Percentiles rank a stretch among this genome's conserved stretches.
phyloP scores from a whole-genome alignment of 179 eudicot species.

The Beta macrorhiza region DNA sequence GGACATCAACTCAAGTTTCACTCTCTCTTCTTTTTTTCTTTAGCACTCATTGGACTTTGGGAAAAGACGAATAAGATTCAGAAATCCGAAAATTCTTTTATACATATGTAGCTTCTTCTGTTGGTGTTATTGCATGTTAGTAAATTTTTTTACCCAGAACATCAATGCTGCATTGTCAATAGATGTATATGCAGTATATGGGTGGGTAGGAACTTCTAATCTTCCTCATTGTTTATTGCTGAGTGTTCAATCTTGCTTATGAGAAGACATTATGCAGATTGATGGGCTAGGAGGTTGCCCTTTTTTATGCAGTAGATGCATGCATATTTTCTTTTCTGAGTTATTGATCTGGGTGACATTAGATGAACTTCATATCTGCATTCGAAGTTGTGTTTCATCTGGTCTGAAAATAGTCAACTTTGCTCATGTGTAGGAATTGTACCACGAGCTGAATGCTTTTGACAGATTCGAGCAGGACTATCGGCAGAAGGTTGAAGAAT shows the following conservation, averaged over 20 bases:
- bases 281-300: background rate
- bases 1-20: background rate
- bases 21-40: background rate
- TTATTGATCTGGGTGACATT: background rate
- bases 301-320: slow-evolving; percentile 5
- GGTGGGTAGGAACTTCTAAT: background rate
- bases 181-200: background rate
- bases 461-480: slow-evolving; percentile 94
- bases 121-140: background rate
- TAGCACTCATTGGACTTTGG: background rate
- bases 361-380: background rate
- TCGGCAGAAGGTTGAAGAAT: slow-evolving; percentile 72
- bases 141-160: background rate
- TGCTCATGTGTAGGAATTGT: slow-evolving; percentile 62
- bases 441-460: slow-evolving; percentile 82
- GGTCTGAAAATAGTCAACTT: background rate
- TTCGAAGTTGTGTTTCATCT: background rate
- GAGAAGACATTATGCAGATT: background rate
- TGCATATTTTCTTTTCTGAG: background rate
- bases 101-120: background rate
- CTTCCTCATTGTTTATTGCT: background rate
- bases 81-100: background rate
- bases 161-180: background rate
- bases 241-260: slow-evolving; percentile 3
- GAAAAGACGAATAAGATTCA: background rate